Conservation (phyloP, 306 rosid genomes). For the Citrullus amarus region DNA sequence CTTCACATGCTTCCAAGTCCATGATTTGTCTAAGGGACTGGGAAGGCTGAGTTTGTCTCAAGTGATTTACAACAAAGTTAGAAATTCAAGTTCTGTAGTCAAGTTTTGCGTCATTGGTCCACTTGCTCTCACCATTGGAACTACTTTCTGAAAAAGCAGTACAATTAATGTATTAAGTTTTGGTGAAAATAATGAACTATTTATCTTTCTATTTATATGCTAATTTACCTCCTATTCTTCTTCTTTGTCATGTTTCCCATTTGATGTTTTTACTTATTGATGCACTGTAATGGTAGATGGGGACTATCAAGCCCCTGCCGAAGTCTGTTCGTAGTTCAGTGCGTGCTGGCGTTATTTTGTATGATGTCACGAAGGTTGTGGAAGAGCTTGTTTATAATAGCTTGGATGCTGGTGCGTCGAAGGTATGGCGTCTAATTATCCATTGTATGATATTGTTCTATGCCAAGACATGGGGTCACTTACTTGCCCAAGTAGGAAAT, state of each 20-base stretch:
- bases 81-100: background rate
- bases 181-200: background rate
- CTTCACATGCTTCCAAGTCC: background rate
- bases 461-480: background rate
- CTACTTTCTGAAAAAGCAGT: background rate
- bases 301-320: constrained; percentile 42
- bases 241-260: background rate
- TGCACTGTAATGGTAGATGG: constrained; percentile 30
- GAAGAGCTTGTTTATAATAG: constrained; percentile 79
- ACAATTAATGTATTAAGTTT: background rate
- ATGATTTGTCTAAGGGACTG: background rate
- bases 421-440: constrained; percentile 22
- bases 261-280: background rate
- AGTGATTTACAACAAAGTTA: background rate
- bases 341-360: constrained; percentile 55
- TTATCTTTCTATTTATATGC: background rate
- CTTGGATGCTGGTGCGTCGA: constrained; percentile 63
- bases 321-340: constrained; percentile 46
- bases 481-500: background rate
- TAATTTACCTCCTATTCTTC: background rate
- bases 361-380: constrained; percentile 57
- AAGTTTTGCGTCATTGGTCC: background rate
- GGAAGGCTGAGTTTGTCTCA: background rate
- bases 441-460: background rate
- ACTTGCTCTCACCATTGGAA: background rate